phyloP scores from a whole-genome alignment of 2,329 filamentous ascomycete species.

The Trichoderma sp. region DNA sequence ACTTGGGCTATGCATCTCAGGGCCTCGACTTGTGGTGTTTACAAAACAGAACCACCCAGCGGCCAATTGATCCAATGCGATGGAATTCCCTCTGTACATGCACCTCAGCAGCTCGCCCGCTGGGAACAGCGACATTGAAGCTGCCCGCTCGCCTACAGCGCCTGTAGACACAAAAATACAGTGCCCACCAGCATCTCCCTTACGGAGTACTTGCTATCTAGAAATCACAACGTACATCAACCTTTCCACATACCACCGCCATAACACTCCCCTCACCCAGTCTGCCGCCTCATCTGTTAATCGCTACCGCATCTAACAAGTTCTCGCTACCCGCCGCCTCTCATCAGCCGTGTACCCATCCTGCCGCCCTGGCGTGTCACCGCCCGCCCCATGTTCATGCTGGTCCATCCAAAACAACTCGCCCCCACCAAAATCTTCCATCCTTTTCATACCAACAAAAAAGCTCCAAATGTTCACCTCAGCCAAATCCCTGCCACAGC shows the following conservation, averaged over 20 bases:
- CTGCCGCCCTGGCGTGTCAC: background rate
- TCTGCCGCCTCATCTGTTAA: background rate
- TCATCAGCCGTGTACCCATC: background rate
- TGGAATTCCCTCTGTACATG: background rate
- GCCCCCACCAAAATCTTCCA: constrained; percentile 8
- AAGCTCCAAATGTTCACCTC: background rate
- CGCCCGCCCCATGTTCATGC: background rate
- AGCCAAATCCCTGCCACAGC: background rate
- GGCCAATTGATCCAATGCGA: too few relatives aligned
- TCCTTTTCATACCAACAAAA: background rate
- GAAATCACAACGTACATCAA: background rate
- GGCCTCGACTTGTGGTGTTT: background rate
- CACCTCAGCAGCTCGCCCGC: background rate
- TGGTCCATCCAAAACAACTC: background rate
- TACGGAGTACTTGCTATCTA: background rate
- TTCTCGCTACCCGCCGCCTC: background rate
- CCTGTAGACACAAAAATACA: background rate
- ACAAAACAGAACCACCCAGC: background rate
- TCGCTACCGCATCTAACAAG: background rate
- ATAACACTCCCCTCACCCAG: background rate
- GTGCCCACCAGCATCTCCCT: background rate
- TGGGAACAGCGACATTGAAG: background rate
- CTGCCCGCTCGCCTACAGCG: background rate
- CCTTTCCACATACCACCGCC: background rate
- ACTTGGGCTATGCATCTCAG: background rate